Conservation (phyloP, 805 yeast species). For the Yarrowia phangngaensis region DNA sequence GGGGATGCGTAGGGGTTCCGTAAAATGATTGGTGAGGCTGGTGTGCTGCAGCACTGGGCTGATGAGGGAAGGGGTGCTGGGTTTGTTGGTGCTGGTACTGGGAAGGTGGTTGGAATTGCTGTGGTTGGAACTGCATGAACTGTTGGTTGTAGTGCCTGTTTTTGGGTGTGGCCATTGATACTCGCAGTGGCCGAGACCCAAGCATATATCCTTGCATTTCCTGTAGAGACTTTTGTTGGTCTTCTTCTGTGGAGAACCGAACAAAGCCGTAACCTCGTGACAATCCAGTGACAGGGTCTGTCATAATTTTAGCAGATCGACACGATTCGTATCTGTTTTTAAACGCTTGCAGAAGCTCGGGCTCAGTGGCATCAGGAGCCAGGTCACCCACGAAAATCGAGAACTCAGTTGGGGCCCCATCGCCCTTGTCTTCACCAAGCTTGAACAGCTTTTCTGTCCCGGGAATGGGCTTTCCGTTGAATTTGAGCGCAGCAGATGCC, state of each 20-base stretch:
- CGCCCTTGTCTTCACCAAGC: constrained; percentile 46
- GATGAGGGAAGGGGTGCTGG: constrained; percentile 25
- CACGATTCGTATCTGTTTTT: constrained; percentile 67
- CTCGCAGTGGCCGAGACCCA: constrained; percentile 72
- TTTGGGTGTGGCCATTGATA: constrained; percentile 63
- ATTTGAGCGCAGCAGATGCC: constrained; percentile 61
- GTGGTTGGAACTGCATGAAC: constrained; percentile 24
- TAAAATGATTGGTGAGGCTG: constrained; percentile 29
- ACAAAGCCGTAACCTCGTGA: constrained; percentile 89
- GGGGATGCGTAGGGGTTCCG: constrained; percentile 39
- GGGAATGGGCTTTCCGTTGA: constrained; percentile 69
- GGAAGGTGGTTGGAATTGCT: constrained; percentile 27
- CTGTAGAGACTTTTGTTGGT: constrained; percentile 64
- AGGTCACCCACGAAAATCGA: constrained; percentile 87
- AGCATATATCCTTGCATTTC: constrained; percentile 80
- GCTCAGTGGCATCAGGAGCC: constrained; percentile 68
- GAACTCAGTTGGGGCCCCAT: constrained; percentile 44
- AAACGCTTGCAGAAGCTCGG: constrained; percentile 60
- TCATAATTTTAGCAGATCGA: constrained; percentile 71
- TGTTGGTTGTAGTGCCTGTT: constrained; percentile 38
- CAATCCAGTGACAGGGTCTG: constrained; percentile 63
- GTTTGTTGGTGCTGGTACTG: constrained; percentile 25
- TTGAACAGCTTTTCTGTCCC: constrained; percentile 56
- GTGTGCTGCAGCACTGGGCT: constrained; percentile 26
- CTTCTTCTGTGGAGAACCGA: constrained; percentile 61